Base-by-base conservation (phyloP, 75 land plant species). In the Azolla pinnata region DNA sequence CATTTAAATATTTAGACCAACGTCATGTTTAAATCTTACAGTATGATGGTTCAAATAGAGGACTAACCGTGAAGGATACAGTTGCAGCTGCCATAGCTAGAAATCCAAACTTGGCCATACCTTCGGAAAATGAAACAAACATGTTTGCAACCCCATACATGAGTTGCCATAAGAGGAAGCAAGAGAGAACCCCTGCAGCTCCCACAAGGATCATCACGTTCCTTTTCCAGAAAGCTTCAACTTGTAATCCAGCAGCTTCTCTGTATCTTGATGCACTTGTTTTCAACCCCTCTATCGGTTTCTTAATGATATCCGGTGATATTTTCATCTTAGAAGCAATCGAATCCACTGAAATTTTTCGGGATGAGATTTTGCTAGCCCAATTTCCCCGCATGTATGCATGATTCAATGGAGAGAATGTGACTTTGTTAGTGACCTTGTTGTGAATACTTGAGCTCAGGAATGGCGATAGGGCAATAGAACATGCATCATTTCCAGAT, bases 81-180 rank as follows among this genome's bases (percentile, higher is more conserved):
- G 90, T 79, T 17, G 90, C 82, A 44, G 87, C 48, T 0, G 98
- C 93, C 5, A 93, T 79, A 2, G 96, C 98, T 31, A 93, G 90
- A 48, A 93, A 93, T 1, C 98, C 98, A 75, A 85, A 93, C 81
- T 88, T 88, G 12, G 98, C 98, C 90, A 88, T 83, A 24, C 98
- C 98, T 61, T 93, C 98, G 2, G 98, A 93, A 0, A 93, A 52
- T 1, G 80, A 76, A 16, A 88, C 79, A 63, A 88, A 88, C 20
- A 76, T 78, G 59, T 61, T 83, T 0, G 98, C 98, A 56, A 93
- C 64, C 17, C 96, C 90, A 65, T 90, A 93, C 98, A 93, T 83
- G 28, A 85, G 29, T 64, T 83, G 71, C 98, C 98, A 88, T 29
- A 93, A 49, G n/a, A 83, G 28, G 61, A 83, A 45, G 67, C 98